Base-by-base conservation (phyloP, 495 filamentous ascomycete genomes). In the Friedmanniomyces simplex region DNA sequence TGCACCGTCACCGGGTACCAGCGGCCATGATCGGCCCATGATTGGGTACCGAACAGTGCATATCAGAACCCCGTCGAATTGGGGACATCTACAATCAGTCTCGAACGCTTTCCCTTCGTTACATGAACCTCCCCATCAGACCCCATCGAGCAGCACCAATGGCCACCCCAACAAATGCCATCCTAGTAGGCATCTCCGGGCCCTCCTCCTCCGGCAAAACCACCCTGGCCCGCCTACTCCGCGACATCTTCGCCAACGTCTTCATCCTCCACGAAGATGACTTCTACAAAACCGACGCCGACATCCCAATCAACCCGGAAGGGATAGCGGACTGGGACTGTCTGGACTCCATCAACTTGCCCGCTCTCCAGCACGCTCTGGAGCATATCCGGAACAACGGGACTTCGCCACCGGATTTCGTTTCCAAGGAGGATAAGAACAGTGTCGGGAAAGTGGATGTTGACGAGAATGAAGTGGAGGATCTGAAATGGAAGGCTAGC, bases 261-360 rank as follows among this genome's bases (percentile, higher is more conserved):
- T 90, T 88, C 62, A 85, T 95, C 59, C 76, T 96, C 41, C 90
- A 96, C 67, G 81, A 93, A 68, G 91, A 97, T 72, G 91, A 97
- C 69, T 97, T 96, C 68, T 97, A 89, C 69, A 79, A 78, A 37
- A 67, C 87, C 1, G 90, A 96, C 65, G 67, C 77, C n/a, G 73
- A 85, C 54, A 79, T 87, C 54, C 84, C 63, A 13, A 45, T 59
- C 4, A 57, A 63, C 24, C 58, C 73, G 26, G 60, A 63, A 39
- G 83, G 77, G 30, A 69, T 93, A 25, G 74, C 81, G 59, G 88
- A 97, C 74, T 96, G 91, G 88, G 91, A 97, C 71, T 94, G 88
- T 62, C 70, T 82, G 12, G 82, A 79, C 50, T 75, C 89, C 30
- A 74, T 97, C 42, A 80, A 88, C 58, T 73, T 91, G 28, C 70